phyloP scores from a whole-genome alignment of 768 basidiomycete species.

The Hemileccinum impolitum region DNA sequence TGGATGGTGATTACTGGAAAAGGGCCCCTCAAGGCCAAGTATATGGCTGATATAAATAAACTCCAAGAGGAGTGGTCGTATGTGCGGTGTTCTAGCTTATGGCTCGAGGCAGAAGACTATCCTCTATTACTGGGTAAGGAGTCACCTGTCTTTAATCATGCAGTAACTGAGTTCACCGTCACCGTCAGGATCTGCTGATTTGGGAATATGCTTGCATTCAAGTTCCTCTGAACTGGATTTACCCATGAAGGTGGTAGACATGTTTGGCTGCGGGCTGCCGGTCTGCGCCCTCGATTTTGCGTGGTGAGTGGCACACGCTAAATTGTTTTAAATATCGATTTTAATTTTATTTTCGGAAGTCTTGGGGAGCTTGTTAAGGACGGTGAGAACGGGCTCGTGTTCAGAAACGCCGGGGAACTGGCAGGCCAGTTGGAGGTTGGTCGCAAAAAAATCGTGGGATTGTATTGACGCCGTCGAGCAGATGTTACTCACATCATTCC shows the following conservation, averaged over 20 bases:
- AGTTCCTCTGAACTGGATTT: slow-evolving; percentile 89
- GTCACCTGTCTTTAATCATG: not conserved
- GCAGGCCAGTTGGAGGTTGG: slow-evolving; percentile 62
- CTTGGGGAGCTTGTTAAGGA: slow-evolving; percentile 84
- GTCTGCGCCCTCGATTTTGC: slow-evolving; percentile 86
- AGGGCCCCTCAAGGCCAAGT: slow-evolving; percentile 70
- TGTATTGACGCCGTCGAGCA: slow-evolving; percentile 25
- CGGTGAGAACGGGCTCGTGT: slow-evolving; percentile 80
- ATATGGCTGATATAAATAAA: slow-evolving; percentile 64
- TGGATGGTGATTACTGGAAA: slow-evolving; percentile 89
- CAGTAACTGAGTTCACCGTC: not conserved
- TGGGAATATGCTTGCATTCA: slow-evolving; percentile 88
- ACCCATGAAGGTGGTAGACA: slow-evolving; percentile 99
- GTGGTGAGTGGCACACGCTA: slow-evolving; percentile 54
- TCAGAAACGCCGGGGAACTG: slow-evolving; percentile 63
- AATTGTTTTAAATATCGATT: not conserved
- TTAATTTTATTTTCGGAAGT: slow-evolving; percentile 38
- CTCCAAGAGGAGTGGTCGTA: slow-evolving; percentile 67
- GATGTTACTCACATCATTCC: slow-evolving; percentile 61
- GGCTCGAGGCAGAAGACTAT: slow-evolving; percentile 90
- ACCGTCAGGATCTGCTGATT: slow-evolving; percentile 74
- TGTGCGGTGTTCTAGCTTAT: slow-evolving; percentile 77
- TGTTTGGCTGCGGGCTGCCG: slow-evolving; percentile 96
- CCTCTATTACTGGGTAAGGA: slow-evolving; percentile 73
- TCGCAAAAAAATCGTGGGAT: not conserved